These are phyloP conservation scores for Cucurbita argyrosperma DNA, from an alignment of 306 rosid species.

Conservation along the genomic window DNA sequence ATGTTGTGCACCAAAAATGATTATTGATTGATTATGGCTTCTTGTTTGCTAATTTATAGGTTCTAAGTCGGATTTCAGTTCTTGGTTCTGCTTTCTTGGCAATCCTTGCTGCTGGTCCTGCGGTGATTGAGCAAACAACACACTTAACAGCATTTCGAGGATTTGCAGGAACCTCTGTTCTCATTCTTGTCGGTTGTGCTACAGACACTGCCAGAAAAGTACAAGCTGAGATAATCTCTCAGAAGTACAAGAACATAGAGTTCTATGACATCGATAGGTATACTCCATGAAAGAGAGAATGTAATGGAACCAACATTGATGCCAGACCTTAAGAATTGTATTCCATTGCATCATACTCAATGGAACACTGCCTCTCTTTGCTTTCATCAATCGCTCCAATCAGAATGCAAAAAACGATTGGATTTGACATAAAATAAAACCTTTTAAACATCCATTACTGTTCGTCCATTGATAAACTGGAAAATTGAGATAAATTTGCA, in stretches of 20 bases:
- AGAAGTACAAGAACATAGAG: constrained; percentile 85
- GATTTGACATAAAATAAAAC: not conserved
- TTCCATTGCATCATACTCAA: not conserved
- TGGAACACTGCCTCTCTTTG: not conserved
- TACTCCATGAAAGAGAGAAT: constrained; percentile 12
- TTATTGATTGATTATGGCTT: not conserved
- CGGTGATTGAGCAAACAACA: constrained; percentile 66
- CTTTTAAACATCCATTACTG: not conserved
- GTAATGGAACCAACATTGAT: not conserved
- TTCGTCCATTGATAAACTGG: not conserved
- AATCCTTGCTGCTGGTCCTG: constrained; percentile 83
- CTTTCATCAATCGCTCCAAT: not conserved
- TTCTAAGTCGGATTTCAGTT: constrained; percentile 86
- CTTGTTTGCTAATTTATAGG: constrained; percentile 27
- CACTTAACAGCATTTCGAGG: constrained; percentile 92
- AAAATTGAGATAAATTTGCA: not conserved
- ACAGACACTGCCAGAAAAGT: constrained; percentile 94
- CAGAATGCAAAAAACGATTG: not conserved
- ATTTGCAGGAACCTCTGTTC: constrained; percentile 94
- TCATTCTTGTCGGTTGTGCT: constrained; percentile 91
- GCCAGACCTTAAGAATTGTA: not conserved
- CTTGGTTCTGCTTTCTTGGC: constrained; percentile 89
- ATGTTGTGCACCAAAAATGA: not conserved
- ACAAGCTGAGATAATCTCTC: constrained; percentile 88
- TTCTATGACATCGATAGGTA: constrained; percentile 67